Conservation (phyloP, 768 basidiomycete genomes). For the Suillus plorans region DNA sequence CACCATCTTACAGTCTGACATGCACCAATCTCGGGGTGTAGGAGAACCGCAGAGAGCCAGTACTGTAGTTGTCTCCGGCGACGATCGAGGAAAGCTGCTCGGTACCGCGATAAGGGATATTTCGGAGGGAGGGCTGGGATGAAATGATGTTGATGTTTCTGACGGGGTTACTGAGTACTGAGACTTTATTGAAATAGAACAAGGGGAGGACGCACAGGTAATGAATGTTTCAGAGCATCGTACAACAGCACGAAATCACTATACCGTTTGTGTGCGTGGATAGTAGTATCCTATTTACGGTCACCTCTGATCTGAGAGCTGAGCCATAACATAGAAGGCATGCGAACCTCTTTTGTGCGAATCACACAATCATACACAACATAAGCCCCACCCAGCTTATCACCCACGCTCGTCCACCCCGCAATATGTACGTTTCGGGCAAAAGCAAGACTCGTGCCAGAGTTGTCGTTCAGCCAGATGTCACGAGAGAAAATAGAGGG, state of each 20-base stretch:
- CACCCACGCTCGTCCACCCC: constrained; percentile 75
- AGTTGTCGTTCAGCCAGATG: constrained; percentile 68
- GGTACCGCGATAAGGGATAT: constrained; percentile 62
- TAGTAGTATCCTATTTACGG: constrained; percentile 49
- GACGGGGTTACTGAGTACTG: constrained; percentile 1
- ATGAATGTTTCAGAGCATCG: constrained; percentile 42
- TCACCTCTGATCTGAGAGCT: not conserved
- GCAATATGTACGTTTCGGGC: constrained; percentile 63
- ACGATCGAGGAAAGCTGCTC: constrained; percentile 65
- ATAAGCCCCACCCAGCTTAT: constrained; percentile 62
- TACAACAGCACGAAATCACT: constrained; percentile 62
- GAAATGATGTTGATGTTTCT: constrained; percentile 45
- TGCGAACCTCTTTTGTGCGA: constrained; percentile 55
- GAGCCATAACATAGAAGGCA: not conserved
- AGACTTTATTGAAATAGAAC: not conserved
- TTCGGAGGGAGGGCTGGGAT: constrained; percentile 69
- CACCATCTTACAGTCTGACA: constrained; percentile 58
- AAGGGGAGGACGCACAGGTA: constrained; percentile 45
- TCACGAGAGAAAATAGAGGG: constrained; percentile 66
- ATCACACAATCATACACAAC: constrained; percentile 74
- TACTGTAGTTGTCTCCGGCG: constrained; percentile 59
- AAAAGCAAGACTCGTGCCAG: constrained; percentile 53
- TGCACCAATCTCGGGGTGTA: constrained; percentile 72
- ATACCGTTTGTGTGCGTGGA: constrained; percentile 69
- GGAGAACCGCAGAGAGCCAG: constrained; percentile 62